These are phyloP conservation scores for Saprolegnia parasitica DNA, from an alignment of 352 stramenopile species.

Conservation along the genomic window DNA sequence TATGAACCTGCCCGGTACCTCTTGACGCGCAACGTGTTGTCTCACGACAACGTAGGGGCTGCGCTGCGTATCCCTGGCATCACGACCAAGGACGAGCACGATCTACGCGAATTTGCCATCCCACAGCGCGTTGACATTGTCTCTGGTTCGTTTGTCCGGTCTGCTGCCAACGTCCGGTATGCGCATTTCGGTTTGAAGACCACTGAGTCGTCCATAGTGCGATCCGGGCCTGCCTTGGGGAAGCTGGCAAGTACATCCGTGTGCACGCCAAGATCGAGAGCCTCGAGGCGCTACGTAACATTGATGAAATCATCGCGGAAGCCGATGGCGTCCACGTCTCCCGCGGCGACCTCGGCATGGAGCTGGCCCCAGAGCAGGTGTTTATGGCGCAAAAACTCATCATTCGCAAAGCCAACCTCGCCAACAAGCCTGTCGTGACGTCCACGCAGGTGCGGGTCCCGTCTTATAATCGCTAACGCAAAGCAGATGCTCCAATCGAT, in stretches of 20 bases:
- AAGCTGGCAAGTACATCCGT: slow-evolving; percentile 80
- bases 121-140: slow-evolving; percentile 97
- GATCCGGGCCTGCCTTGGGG: slow-evolving; percentile 79
- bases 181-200: slow-evolving; percentile 29
- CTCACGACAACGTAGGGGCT: slow-evolving; percentile 38
- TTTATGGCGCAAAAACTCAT: slow-evolving; percentile 99
- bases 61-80: slow-evolving; percentile 89
- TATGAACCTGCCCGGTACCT: slow-evolving; percentile 92
- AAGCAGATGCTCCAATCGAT: slow-evolving; percentile 99
- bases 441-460: slow-evolving; percentile 58
- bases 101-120: slow-evolving; percentile 95
- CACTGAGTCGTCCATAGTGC: slow-evolving; percentile 29
- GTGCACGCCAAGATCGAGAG: slow-evolving; percentile 99
- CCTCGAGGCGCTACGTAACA: slow-evolving; percentile 93
- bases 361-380: slow-evolving; percentile 97
- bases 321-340: slow-evolving; percentile 99
- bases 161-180: slow-evolving; percentile 91
- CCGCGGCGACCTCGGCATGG: slow-evolving; percentile 98
- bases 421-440: slow-evolving; percentile 97
- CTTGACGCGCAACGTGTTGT: neutral
- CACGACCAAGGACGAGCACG: slow-evolving; percentile 91
- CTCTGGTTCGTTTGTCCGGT: slow-evolving; percentile 98
- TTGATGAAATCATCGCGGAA: slow-evolving; percentile 96
- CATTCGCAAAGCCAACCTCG: slow-evolving; percentile 95
- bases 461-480: neutral